Evolutionary conservation across 169 alveolate genomes (phyloP).

Genomic region (Nephromyces sp.): DNA sequence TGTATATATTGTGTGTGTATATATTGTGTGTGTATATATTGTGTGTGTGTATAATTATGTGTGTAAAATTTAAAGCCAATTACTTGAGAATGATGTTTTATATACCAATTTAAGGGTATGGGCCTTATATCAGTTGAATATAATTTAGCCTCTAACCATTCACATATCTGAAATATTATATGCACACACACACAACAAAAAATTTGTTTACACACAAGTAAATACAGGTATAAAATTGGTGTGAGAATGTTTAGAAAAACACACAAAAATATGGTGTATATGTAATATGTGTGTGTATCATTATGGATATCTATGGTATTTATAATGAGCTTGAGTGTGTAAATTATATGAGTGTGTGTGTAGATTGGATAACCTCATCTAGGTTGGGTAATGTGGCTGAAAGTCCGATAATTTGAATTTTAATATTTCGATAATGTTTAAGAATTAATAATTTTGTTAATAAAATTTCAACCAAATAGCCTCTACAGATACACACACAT

Average conservation of each 20-base stretch:
- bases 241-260: neutral
- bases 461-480: slow-evolving; percentile 44
- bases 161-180: neutral
- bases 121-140: neutral
- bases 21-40: no score
- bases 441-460: slow-evolving; percentile 16
- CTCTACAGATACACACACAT: slow-evolving; percentile 27
- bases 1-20: no score
- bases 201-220: neutral
- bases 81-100: neutral
- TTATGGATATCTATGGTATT: neutral
- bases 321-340: neutral
- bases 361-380: slow-evolving; percentile 13
- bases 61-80: no score
- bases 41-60: no score
- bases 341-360: neutral
- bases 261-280: neutral
- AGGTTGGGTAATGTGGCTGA: slow-evolving; percentile 68
- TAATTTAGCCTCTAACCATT: neutral
- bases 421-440: slow-evolving; percentile 28
- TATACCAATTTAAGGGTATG: neutral
- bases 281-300: neutral
- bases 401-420: slow-evolving; percentile 53
- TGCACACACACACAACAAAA: neutral
- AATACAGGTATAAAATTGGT: neutral